Evolutionary conservation across 805 yeast species (phyloP).

Genomic region (Saturnispora silvae): DNA sequence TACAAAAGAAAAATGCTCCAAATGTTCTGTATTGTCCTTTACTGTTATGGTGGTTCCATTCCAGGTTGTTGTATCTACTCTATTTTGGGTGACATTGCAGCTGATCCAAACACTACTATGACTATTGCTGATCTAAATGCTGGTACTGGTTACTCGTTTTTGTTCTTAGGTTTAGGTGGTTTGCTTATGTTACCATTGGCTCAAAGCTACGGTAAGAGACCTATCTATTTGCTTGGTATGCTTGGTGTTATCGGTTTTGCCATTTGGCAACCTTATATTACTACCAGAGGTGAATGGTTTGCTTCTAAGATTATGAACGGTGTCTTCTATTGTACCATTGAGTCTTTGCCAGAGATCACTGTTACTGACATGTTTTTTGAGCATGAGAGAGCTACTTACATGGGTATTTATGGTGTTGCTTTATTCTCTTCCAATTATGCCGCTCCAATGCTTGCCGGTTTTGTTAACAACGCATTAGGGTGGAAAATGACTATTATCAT

Average conservation of each 20-base stretch:
- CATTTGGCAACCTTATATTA: conserved; percentile 27
- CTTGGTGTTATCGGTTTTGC: conserved; percentile 23
- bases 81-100: conserved; percentile 20
- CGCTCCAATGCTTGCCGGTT: conserved; percentile 53
- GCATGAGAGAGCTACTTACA: conserved; percentile 39
- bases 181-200: conserved; percentile 30
- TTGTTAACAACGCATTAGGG: conserved; percentile 37
- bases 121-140: conserved; percentile 26
- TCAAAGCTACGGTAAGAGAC: conserved; percentile 30
- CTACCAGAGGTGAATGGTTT: conserved; percentile 24
- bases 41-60: conserved; percentile 23
- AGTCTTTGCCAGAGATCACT: conserved; percentile 39
- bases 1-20: conserved; percentile 36
- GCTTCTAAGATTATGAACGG: conserved; percentile 25
- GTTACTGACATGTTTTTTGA: conserved; percentile 41
- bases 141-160: conserved; percentile 30
- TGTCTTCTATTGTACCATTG: conserved; percentile 29
- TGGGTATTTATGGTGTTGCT: conserved; percentile 43
- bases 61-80: conserved; percentile 16
- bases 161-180: conserved; percentile 32
- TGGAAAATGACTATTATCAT: conserved; percentile 46
- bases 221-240: conserved; percentile 26
- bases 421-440: conserved; percentile 43
- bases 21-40: conserved; percentile 34
- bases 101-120: conserved; percentile 21